These are phyloP conservation scores for Thermothelomyces thermophilus DNA, from an alignment of 2,329 filamentous ascomycete genomes.

Conservation along the genomic window DNA sequence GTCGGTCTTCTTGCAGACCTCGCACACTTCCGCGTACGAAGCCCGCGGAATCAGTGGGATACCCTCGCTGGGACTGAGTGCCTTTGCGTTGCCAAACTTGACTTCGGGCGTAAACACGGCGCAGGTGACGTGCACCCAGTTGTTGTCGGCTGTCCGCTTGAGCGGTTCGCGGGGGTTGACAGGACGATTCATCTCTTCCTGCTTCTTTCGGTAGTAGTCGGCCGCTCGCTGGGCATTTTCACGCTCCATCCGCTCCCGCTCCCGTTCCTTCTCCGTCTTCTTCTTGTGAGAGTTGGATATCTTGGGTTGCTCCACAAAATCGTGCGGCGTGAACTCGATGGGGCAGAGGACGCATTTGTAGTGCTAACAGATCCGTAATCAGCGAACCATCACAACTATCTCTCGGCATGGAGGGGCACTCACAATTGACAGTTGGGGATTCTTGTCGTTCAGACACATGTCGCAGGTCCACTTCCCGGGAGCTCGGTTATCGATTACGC, in stretches of 20 bases:
- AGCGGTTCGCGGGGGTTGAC: slow-evolving; percentile 79
- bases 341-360: slow-evolving; percentile 94
- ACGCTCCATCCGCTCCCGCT: slow-evolving; percentile 79
- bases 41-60: slow-evolving; percentile 72
- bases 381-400: slow-evolving; percentile 8
- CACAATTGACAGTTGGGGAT: slow-evolving; percentile 84
- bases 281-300: slow-evolving; percentile 67
- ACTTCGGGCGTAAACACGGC: slow-evolving; percentile 89
- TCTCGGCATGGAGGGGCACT: slow-evolving; percentile 30
- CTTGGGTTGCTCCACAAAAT: slow-evolving; percentile 78
- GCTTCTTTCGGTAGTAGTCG: slow-evolving; percentile 75
- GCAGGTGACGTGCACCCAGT: slow-evolving; percentile 95
- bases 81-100: slow-evolving; percentile 79
- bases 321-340: slow-evolving; percentile 70
- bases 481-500: slow-evolving; percentile 63
- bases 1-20: slow-evolving; percentile 66
- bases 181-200: slow-evolving; percentile 78
- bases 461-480: slow-evolving; percentile 88
- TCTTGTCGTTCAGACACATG: slow-evolving; percentile 91
- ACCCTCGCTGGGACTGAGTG: slow-evolving; percentile 80
- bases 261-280: slow-evolving; percentile 77
- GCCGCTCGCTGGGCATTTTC: slow-evolving; percentile 74
- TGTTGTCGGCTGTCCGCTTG: slow-evolving; percentile 92
- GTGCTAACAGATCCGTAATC: slow-evolving; percentile 42
- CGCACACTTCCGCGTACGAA: slow-evolving; percentile 72